These are phyloP conservation scores for Heterobasidion annosum DNA, from an alignment of 1,284 basidiomycete genomes.

Conservation along the genomic window DNA sequence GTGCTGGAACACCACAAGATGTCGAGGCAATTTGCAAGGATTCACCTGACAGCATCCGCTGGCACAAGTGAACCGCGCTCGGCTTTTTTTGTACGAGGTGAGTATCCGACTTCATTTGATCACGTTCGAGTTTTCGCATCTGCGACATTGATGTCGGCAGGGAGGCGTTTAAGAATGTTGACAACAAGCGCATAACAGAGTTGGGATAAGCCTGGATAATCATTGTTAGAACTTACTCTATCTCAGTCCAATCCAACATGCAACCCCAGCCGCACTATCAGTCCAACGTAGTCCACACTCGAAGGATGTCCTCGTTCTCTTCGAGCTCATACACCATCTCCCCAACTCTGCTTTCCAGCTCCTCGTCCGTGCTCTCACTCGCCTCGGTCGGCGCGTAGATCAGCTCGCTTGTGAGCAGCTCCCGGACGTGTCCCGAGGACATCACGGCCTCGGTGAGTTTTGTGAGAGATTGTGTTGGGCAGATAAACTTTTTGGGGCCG, in stretches of 20 bases:
- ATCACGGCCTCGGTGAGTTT: conserved; percentile 33
- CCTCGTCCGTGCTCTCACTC: conserved; percentile 26
- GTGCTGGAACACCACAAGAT: no score
- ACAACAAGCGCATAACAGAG: no score
- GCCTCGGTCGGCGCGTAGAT: conserved; percentile 43
- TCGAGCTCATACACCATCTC: conserved; percentile 48
- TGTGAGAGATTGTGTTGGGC: conserved; percentile 37
- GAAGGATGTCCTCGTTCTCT: conserved; percentile 52
- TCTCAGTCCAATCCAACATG: not conserved
- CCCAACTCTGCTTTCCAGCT: conserved; percentile 30
- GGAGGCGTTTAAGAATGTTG: no score
- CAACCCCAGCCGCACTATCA: not conserved
- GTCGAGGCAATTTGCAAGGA: no score
- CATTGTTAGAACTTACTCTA: not conserved
- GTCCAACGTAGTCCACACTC: conserved; percentile 51
- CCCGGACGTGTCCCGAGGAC: conserved; percentile 23
- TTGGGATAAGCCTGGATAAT: no score
- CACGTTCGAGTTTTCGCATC: no score
- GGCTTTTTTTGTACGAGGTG: no score
- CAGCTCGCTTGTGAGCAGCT: conserved; percentile 46
- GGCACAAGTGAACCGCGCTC: no score
- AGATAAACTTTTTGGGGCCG: conserved; percentile 32
- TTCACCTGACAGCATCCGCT: no score
- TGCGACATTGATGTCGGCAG: no score
- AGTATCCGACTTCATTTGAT: no score